Evolutionary conservation across 2,329 filamentous ascomycete species (phyloP).

Genomic region (Thermothelomyces thermophilus): DNA sequence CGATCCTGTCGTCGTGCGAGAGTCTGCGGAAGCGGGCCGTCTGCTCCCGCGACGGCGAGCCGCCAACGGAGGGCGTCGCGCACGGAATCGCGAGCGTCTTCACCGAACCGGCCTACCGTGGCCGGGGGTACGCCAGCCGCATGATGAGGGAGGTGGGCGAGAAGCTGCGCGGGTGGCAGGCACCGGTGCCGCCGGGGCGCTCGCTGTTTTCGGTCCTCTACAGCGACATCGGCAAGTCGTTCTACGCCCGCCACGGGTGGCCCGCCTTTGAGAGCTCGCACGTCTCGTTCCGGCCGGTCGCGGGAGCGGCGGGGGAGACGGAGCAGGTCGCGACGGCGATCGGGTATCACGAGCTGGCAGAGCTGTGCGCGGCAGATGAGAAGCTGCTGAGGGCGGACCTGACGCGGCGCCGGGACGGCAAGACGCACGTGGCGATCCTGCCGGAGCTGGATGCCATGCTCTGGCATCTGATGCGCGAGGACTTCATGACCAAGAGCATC

Average conservation of each 20-base stretch:
- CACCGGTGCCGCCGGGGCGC: background rate
- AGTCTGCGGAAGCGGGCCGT: slow-evolving; percentile 54
- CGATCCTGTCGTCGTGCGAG: slow-evolving; percentile 58
- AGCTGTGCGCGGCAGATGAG: slow-evolving; percentile 60
- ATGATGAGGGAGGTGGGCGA: slow-evolving; percentile 64
- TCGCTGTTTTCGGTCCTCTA: slow-evolving; percentile 70
- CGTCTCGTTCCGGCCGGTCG: slow-evolving; percentile 50
- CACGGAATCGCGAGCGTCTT: slow-evolving; percentile 81
- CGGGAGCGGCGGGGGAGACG: slow-evolving; percentile 18
- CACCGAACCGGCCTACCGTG: slow-evolving; percentile 59
- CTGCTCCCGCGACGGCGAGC: slow-evolving; percentile 31
- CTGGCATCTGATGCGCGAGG: slow-evolving; percentile 78
- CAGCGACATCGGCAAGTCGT: slow-evolving; percentile 78
- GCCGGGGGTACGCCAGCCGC: slow-evolving; percentile 67
- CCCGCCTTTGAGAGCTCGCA: slow-evolving; percentile 66
- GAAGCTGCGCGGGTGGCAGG: slow-evolving; percentile 35
- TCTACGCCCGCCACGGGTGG: slow-evolving; percentile 77
- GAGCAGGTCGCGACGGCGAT: slow-evolving; percentile 37
- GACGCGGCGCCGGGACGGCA: slow-evolving; percentile 29
- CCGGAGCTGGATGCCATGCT: slow-evolving; percentile 61
- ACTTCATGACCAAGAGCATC: slow-evolving; percentile 64
- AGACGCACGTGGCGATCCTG: slow-evolving; percentile 56
- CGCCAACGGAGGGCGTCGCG: slow-evolving; percentile 56
- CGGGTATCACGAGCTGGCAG: slow-evolving; percentile 52
- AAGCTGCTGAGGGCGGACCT: slow-evolving; percentile 51